These are phyloP conservation scores for Raffaelea albimanens DNA, from an alignment of 2,329 filamentous ascomycete genomes.

Conservation along the genomic window DNA sequence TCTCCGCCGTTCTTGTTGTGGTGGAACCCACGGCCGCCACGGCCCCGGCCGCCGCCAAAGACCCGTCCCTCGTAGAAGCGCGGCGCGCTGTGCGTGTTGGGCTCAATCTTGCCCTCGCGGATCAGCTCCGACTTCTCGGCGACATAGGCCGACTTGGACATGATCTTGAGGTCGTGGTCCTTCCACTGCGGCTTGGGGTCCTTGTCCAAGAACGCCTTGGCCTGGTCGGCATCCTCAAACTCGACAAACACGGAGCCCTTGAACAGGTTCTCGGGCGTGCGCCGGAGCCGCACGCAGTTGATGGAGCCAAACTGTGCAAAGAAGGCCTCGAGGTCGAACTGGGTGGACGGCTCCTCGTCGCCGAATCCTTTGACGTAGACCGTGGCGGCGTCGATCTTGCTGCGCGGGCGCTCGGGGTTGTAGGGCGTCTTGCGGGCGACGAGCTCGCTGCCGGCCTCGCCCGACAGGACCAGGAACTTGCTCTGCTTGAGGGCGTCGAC, in stretches of 20 bases:
- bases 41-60: slow-evolving; percentile 27
- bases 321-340: slow-evolving; percentile 91
- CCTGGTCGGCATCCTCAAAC: slow-evolving; percentile 69
- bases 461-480: slow-evolving; percentile 60
- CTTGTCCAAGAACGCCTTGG: slow-evolving; percentile 69
- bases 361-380: slow-evolving; percentile 95
- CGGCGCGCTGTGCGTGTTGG: slow-evolving; percentile 34
- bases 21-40: slow-evolving; percentile 27
- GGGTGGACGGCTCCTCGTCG: slow-evolving; percentile 69
- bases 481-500: slow-evolving; percentile 76
- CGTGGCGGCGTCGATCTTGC: slow-evolving; percentile 61
- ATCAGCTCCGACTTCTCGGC: slow-evolving; percentile 68
- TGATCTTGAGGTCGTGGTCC: slow-evolving; percentile 67
- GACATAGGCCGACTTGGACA: slow-evolving; percentile 82
- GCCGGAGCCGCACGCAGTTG: slow-evolving; percentile 79
- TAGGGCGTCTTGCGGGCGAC: slow-evolving; percentile 69
- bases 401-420: slow-evolving; percentile 47
- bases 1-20: slow-evolving; percentile 30
- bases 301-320: slow-evolving; percentile 68
- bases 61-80: slow-evolving; percentile 38
- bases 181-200: slow-evolving; percentile 81
- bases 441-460: slow-evolving; percentile 61
- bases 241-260: slow-evolving; percentile 97
- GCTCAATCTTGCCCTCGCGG: slow-evolving; percentile 57
- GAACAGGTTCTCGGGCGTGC: slow-evolving; percentile 63